Evolutionary conservation across 257 asterid genomes (phyloP).

Genomic region (Solanum medicagineum): DNA sequence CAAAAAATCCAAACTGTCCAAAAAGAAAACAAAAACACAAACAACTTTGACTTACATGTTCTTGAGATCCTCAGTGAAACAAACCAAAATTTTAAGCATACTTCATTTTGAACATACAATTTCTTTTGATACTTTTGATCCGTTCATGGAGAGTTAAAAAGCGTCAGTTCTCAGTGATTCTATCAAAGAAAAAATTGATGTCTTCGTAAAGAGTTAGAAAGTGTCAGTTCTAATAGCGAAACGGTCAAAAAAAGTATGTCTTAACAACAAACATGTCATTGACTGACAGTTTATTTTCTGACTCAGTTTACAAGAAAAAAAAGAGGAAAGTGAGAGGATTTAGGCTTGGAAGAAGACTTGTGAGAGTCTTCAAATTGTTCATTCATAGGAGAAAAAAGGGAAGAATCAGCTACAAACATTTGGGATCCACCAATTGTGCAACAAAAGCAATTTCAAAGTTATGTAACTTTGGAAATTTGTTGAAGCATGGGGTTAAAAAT

Average conservation of each 20-base stretch:
- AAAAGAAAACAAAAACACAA: not conserved
- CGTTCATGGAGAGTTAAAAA: no score
- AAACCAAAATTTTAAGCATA: no score
- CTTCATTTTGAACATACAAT: no score
- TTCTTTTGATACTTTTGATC: no score
- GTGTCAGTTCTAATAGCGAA: not conserved
- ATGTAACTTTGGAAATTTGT: conserved; percentile 20
- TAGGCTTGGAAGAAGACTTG: conserved; percentile 24
- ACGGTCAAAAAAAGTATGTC: not conserved
- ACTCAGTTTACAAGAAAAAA: conserved; percentile 1
- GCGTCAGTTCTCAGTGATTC: no score
- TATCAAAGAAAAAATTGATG: no score
- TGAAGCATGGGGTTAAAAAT: conserved; percentile 10
- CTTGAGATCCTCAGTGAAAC: not conserved
- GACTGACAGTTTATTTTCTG: not conserved
- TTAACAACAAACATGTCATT: not conserved
- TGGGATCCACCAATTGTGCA: conserved; percentile 6
- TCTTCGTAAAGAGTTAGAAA: not conserved
- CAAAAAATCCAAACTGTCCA: not conserved
- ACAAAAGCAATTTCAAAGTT: conserved; percentile 19
- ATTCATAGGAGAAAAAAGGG: conserved; percentile 14
- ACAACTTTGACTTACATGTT: no score
- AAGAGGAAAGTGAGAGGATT: conserved; percentile 31
- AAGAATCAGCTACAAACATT: not conserved
- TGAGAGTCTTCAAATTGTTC: conserved; percentile 28